A percentile compares a stretch with the other conserved stretches of the same genome.
These are phyloP conservation scores for Exophiala alcalophila DNA, from an alignment of 2,329 filamentous ascomycete species.

Conservation along the genomic window DNA sequence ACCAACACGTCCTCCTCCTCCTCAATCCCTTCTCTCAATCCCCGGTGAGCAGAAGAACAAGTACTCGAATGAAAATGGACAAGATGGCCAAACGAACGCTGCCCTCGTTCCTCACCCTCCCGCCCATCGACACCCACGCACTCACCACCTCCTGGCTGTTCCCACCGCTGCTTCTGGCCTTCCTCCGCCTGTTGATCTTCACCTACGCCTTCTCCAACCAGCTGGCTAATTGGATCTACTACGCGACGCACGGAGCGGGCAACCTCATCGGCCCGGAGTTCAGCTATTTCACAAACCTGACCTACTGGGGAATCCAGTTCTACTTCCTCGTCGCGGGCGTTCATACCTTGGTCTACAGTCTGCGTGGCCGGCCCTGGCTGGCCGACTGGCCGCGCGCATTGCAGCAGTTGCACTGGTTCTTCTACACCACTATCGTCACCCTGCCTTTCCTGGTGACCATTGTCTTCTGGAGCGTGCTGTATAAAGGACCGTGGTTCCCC, in stretches of 20 bases:
- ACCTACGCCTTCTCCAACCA: conserved; percentile 70
- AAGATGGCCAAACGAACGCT: too few relatives aligned
- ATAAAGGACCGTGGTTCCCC: conserved; percentile 51
- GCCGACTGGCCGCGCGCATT: conserved; percentile 59
- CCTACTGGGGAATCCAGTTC: conserved; percentile 78
- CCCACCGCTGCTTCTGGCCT: conserved; percentile 53
- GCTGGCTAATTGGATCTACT: conserved; percentile 44
- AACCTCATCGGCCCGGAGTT: conserved; percentile 56
- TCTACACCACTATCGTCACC: conserved; percentile 61
- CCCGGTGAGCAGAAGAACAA: too few relatives aligned
- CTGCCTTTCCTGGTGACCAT: conserved; percentile 68
- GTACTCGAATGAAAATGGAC: too few relatives aligned
- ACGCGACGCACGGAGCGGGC: conserved; percentile 9
- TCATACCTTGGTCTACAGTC: conserved; percentile 68
- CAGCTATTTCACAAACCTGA: conserved; percentile 78
- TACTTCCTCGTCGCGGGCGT: conserved; percentile 67
- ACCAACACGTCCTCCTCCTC: too few relatives aligned
- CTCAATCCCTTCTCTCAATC: too few relatives aligned
- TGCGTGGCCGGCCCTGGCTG: conserved; percentile 51
- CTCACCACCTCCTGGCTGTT: conserved; percentile 81
- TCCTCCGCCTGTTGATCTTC: conserved; percentile 39
- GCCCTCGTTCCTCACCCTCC: too few relatives aligned
- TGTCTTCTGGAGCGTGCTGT: conserved; percentile 67
- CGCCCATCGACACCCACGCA: conserved; percentile 50
- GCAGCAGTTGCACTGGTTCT: conserved; percentile 62